Evolutionary conservation across 306 rosid species (phyloP).

Genomic region (Acacia melanoxylon): DNA sequence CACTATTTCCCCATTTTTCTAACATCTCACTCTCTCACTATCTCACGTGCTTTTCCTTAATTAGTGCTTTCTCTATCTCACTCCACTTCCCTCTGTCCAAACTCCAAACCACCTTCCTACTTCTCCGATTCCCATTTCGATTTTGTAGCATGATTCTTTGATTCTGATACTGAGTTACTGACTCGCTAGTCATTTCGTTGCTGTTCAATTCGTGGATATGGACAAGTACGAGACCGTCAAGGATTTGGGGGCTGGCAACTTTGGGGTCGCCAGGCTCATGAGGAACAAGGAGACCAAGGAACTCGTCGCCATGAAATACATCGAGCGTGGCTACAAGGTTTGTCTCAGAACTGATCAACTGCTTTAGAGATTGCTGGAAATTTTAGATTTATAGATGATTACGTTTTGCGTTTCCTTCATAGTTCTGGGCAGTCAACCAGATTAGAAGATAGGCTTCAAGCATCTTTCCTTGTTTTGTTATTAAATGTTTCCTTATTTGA

Average conservation of each 20-base stretch:
- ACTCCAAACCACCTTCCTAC: background rate
- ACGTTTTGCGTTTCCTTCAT: background rate
- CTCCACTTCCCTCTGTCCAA: background rate
- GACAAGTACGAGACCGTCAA: constrained; percentile 63
- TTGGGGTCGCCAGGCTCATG: constrained; percentile 68
- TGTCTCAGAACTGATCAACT: background rate
- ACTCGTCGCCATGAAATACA: constrained; percentile 76
- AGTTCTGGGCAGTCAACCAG: background rate
- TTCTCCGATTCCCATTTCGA: constrained; percentile 19
- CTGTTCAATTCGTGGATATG: constrained; percentile 31
- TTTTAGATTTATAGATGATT: background rate
- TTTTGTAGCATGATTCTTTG: constrained; percentile 13
- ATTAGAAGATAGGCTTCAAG: background rate
- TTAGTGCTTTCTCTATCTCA: background rate
- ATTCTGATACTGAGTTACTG: background rate
- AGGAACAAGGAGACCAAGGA: constrained; percentile 67
- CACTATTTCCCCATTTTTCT: constrained; percentile 2
- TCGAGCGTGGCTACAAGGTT: constrained; percentile 69
- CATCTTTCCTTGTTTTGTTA: background rate
- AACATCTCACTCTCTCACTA: background rate
- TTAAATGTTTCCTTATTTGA: background rate
- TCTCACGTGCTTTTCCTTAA: constrained; percentile 21
- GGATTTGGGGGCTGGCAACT: constrained; percentile 66
- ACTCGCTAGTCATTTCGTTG: background rate
- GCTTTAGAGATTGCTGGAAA: background rate